Conservation (phyloP, 1,139 yeast genomes). For the Taiozyma onychis region DNA sequence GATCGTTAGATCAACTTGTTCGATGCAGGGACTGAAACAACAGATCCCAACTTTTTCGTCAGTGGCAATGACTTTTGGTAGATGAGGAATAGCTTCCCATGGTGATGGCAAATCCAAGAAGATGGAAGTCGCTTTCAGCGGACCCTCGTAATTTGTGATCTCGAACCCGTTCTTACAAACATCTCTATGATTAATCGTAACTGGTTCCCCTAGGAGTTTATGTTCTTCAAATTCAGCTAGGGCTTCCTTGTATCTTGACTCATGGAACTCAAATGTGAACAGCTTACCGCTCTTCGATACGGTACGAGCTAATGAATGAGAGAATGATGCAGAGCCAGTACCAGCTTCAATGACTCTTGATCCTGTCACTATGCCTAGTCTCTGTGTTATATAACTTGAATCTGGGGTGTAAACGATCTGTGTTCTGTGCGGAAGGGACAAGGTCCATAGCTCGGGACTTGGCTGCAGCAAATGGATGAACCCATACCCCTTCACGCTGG, state of each 20-base stretch:
- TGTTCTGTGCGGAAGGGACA: constrained; percentile 92
- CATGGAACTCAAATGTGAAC: constrained; percentile 89
- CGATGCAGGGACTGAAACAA: constrained; percentile 97
- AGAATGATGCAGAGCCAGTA: constrained; percentile 94
- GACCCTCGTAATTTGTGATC: constrained; percentile 32
- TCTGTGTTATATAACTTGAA: constrained; percentile 81
- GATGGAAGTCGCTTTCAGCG: constrained; percentile 58
- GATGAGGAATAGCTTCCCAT: constrained; percentile 88
- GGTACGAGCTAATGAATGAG: constrained; percentile 87
- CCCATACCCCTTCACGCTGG: constrained; percentile 75
- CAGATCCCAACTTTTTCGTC: constrained; percentile 62
- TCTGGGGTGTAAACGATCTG: constrained; percentile 98
- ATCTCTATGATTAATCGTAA: constrained; percentile 79
- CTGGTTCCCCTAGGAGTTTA: constrained; percentile 39
- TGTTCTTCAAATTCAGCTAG: constrained; percentile 69
- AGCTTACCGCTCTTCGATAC: constrained; percentile 51
- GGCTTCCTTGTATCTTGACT: constrained; percentile 77
- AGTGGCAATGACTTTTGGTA: constrained; percentile 50
- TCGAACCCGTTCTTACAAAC: constrained; percentile 86
- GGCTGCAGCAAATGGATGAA: constrained; percentile 87
- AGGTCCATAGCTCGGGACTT: constrained; percentile 93
- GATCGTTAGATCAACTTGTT: constrained; percentile 87
- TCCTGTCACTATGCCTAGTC: constrained; percentile 69
- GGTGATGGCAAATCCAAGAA: constrained; percentile 96
- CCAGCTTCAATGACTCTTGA: constrained; percentile 92